Conservation (phyloP, 495 filamentous ascomycete genomes). For the Hypoxylon fragiforme region DNA sequence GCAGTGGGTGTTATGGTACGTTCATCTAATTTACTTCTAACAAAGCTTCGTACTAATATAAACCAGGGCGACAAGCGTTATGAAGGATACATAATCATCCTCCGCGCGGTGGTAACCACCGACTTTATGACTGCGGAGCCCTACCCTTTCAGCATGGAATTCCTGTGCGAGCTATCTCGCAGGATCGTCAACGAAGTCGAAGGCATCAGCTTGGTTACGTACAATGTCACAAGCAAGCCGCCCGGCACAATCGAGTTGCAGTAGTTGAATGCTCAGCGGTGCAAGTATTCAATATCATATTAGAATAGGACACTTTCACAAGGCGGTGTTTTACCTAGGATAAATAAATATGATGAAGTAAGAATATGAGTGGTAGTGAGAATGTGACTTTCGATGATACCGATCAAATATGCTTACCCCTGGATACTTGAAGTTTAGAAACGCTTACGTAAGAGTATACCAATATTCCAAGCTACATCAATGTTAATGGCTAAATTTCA, state of each 20-base stretch:
- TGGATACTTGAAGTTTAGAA: too few relatives aligned
- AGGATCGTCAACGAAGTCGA: constrained; percentile 86
- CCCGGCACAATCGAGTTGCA: constrained; percentile 80
- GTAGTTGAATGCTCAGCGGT: constrained; percentile 45
- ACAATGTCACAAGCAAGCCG: constrained; percentile 75
- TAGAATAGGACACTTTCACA: too few relatives aligned
- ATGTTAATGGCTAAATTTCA: too few relatives aligned
- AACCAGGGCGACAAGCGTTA: constrained; percentile 25
- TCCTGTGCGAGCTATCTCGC: constrained; percentile 68
- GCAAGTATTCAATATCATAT: too few relatives aligned
- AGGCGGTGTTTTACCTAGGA: too few relatives aligned
- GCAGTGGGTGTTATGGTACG: constrained; percentile 78
- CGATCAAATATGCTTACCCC: too few relatives aligned
- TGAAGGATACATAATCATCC: constrained; percentile 53
- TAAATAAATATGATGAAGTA: too few relatives aligned
- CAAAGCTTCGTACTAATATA: neutral
- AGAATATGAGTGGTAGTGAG: too few relatives aligned
- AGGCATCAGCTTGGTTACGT: constrained; percentile 62
- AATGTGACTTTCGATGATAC: too few relatives aligned
- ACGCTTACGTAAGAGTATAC: too few relatives aligned
- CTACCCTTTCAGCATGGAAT: constrained; percentile 65
- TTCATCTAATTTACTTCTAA: neutral
- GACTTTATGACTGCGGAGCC: constrained; percentile 79
- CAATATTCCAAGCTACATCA: too few relatives aligned
- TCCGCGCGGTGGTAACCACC: constrained; percentile 74